Base-by-base conservation (phyloP, 257 asterid genomes). In the Solanum paucissectum region DNA sequence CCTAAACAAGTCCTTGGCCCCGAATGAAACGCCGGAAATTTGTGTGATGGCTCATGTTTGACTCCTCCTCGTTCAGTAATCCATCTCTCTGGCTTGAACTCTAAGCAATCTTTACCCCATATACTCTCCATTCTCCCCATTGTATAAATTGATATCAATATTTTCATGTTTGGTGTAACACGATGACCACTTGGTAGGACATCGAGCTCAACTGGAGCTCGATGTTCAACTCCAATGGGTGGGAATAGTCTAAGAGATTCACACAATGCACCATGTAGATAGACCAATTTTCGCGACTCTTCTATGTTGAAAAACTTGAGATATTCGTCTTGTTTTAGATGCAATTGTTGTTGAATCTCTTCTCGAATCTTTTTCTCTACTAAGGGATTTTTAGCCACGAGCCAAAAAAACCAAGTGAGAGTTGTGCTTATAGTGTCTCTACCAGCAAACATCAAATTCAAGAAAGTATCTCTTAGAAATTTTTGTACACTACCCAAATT, bases 391-490 rank as follows among this genome's bases (percentile, higher is more conserved):
- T 44, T 49, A 58, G 49, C 36, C 4, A 86, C 38, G 29, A 32
- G 88, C 64, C 32, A 86, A 62, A 86, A 86, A 32, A 33, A 38
- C 83, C 88, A 86, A 10, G 83, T 69, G 4, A 86, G 87, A 6
- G n/a, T 11, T 20, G 87, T 1, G 13, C 87, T 86, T 33, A 83
- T 73, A 3, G 52, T 71, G 14, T 86, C 88, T 71, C 88, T 86
- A 7, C 88, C 88, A 29, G 88, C 88, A 4, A 86, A 86, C 25
- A 86, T 86, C 42, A 86, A 69, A 69, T 55, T 85, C 44, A 85
- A 42, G 46, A 66, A 27, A 9, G 82, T 85, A 42, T 85, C 87
- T 38, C 87, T 68, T 4, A 85, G 21, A 27, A 85, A 85, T n/a
- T n/a, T 4, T 46, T 23, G 18, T 42, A 23, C 5, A 23, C 36